phyloP scores from a whole-genome alignment of 345 rosid species.

The Nasturtium officinale region DNA sequence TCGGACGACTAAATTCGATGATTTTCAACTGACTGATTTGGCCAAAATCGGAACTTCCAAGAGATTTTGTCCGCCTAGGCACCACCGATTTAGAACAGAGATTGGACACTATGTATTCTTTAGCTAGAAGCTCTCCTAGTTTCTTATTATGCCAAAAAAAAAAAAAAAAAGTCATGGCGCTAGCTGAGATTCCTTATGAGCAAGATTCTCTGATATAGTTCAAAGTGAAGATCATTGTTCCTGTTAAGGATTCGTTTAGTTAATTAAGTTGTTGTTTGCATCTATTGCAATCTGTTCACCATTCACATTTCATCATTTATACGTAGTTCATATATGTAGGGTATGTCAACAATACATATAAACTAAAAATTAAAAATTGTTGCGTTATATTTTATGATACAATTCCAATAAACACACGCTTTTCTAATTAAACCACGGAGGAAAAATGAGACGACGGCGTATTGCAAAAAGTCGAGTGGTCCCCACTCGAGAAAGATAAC shows the following conservation, averaged over 20 bases:
- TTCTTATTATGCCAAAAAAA: no score
- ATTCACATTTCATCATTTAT: background rate
- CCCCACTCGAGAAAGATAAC: background rate
- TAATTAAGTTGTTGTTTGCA: background rate
- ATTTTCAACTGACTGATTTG: no score
- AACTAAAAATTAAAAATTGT: background rate
- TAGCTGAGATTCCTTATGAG: no score
- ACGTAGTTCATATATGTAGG: slow-evolving; percentile 2
- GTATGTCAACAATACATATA: slow-evolving; percentile 8
- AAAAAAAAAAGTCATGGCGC: no score
- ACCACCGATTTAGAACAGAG: no score
- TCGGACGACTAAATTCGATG: no score
- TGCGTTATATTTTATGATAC: background rate
- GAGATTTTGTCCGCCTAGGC: no score
- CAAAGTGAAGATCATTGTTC: slow-evolving; percentile 14
- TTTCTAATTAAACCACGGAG: background rate
- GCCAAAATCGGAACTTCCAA: no score
- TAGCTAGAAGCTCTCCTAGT: no score
- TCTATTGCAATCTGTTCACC: background rate
- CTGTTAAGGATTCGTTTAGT: slow-evolving; percentile 4
- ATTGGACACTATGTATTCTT: no score
- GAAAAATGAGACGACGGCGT: background rate
- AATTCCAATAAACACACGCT: background rate
- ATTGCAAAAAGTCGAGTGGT: background rate
- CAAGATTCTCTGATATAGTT: no score